Evolutionary conservation across 1,284 basidiomycete genomes (phyloP), one percentile per base, ranked within the genome.

Genomic region (Coriolopsis trogii): DNA sequence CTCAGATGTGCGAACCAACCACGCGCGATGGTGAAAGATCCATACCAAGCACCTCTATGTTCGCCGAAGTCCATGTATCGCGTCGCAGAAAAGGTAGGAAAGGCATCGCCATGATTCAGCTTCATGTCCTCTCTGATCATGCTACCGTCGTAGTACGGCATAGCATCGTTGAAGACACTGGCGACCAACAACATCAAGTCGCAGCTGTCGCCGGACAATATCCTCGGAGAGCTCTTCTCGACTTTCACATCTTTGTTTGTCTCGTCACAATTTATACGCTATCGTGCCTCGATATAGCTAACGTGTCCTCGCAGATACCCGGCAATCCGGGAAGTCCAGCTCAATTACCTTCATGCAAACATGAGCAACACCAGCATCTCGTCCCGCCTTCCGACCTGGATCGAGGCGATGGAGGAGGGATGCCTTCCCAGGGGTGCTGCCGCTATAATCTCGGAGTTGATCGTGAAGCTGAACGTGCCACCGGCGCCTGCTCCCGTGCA

Each of bases 61-160:
- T 63, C 61, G 0, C 57, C 59, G 4, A 63, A 63, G 41, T 63
- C 62, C 1, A 60, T 61, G 53, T 63, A 63, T 33, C 50, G 56
- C 1, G 18, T 63, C 3, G 59, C 62, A 12, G 45, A 56, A 15
- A 56, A 51, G 37, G 62, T 61, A 23, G 12, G 39, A 10, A 8
- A n/a, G n/a, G n/a, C n/a, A n/a, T n/a, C n/a, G n/a, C n/a, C n/a
- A 18, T 5, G 1, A 36, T 15, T 18, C n/a, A 16, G 20, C n/a
- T 18, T n/a, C 15, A 5, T 10, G 4, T 18, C 20, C 16, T 20
- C 18, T 16, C 16, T 25, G 37, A 26, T 13, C 18, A 12, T 26
- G 15, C 16, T 8, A 13, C 31, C 7, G 12, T 9, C 0, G n/a
- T 29, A 64, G 59, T 59, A 61, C 21, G 58, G 51, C 29, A 54